Evolutionary conservation across 2,329 filamentous ascomycete species (phyloP).

Genomic region (Coniochaeta hoffmannii): DNA sequence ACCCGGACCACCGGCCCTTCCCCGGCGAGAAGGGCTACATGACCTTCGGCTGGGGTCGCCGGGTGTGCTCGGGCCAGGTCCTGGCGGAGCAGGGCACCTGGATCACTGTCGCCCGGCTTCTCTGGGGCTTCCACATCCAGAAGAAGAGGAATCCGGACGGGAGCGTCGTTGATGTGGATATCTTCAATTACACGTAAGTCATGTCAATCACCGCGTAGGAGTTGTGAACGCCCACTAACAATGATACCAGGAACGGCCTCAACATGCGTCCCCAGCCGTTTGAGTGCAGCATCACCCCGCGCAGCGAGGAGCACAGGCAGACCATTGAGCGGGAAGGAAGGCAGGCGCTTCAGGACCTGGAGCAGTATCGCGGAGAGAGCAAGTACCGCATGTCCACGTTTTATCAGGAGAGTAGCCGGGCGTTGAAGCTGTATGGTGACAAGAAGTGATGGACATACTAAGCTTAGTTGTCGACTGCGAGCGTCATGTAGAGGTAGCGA

Average conservation of each 20-base stretch:
- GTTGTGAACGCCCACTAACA: not conserved
- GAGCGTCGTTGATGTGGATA: conserved; percentile 43
- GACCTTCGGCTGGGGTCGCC: conserved; percentile 49
- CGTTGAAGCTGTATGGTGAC: conserved; percentile 2
- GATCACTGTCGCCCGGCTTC: conserved; percentile 46
- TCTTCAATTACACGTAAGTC: conserved; percentile 34
- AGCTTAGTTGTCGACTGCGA: no score
- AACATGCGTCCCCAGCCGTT: conserved; percentile 53
- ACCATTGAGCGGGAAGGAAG: conserved; percentile 45
- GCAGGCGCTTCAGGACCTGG: conserved; percentile 42
- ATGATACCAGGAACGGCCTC: conserved; percentile 33
- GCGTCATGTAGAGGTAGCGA: no score
- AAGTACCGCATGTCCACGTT: conserved; percentile 49
- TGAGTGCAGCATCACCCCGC: conserved; percentile 42
- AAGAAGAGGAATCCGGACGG: conserved; percentile 30
- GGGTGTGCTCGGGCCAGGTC: conserved; percentile 45
- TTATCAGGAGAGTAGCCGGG: conserved; percentile 23
- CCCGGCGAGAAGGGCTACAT: conserved; percentile 42
- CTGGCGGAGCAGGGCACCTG: conserved; percentile 54
- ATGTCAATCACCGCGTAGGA: not conserved
- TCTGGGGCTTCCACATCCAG: conserved; percentile 50
- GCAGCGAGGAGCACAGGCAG: conserved; percentile 37
- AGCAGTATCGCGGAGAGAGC: conserved; percentile 47
- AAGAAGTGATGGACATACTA: not conserved
- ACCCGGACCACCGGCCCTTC: conserved; percentile 33